These are phyloP conservation scores for Pichia sp. DNA, from an alignment of 1,139 yeast genomes.

Conservation along the genomic window DNA sequence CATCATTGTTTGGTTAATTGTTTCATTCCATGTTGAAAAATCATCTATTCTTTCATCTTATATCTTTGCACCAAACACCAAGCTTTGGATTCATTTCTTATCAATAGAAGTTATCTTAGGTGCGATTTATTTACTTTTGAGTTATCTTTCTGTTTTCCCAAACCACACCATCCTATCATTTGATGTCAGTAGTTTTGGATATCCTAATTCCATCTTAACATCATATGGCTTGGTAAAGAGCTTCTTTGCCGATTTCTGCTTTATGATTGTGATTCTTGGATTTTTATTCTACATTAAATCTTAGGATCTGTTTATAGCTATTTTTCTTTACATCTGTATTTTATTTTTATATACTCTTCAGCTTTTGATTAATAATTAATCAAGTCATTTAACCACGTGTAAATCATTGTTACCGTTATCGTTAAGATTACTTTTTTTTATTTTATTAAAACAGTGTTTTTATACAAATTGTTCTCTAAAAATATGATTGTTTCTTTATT, in stretches of 20 bases:
- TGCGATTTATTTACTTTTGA: conserved; percentile 4
- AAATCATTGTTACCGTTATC: no score
- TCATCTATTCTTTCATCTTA: background rate
- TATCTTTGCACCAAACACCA: background rate
- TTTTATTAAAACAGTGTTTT: no score
- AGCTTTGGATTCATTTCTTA: conserved; percentile 12
- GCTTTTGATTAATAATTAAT: no score
- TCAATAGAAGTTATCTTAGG: conserved; percentile 33
- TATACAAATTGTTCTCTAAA: no score
- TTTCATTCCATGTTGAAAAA: background rate
- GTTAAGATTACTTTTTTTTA: no score
- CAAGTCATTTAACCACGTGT: no score
- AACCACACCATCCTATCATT: conserved; percentile 15
- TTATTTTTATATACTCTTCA: no score
- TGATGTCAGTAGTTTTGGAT: conserved; percentile 13
- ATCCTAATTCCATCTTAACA: conserved; percentile 9
- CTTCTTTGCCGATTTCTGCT: conserved; percentile 39
- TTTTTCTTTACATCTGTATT: no score
- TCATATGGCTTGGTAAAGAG: conserved; percentile 9
- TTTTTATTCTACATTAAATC: conserved; percentile 12
- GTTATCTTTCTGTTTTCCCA: conserved; percentile 8
- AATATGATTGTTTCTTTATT: conserved; percentile 8
- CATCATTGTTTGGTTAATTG: background rate
- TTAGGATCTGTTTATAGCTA: no score
- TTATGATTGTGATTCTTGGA: conserved; percentile 39